Base-by-base conservation (phyloP, 2,329 filamentous ascomycete species). In the Trichoderma lentiforme region DNA sequence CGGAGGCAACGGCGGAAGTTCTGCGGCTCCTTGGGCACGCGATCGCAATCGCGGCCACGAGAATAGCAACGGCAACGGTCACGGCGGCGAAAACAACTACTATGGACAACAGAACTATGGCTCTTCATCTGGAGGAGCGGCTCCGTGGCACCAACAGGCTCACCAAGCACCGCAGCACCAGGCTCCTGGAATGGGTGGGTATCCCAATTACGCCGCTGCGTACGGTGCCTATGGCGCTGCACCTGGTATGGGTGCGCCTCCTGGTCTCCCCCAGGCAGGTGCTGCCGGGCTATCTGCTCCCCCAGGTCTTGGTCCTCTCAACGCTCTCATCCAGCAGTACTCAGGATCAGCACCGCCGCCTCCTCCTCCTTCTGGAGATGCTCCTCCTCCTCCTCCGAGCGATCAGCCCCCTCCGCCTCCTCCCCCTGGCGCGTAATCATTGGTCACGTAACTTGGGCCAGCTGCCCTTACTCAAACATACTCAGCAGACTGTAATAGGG, bases 241-340 rank as follows among this genome's bases (percentile, higher is more conserved):
- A 70, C 82, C 82, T n/a, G 82, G 82, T 61, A 81, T 82, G 78
- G 81, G 78, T 15, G 78, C 82, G 24, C 81, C 81, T 73, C 81
- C 81, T 58, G 85, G 85, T 18, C 82, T 83, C 74, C 81, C 77
- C 73, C 76, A 78, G 58, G 82, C 82, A 74, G 84, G 84, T 72
- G 82, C 83, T 70, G 83, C 83, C 74, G 86, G 84, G 67, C 83
- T 90, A 58, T 83, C 84, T 73, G 86, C 85, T 72, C 86, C 87
- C 60, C 86, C 88, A 76, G 86, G 83, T 73, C 83, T 88, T 28
- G 86, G 87, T 73, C 89, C 88, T 53, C 83, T 91, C 73, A 90
- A 87, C 78, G 88, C 89, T 61, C 84, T 93, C 72, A 90, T 92
- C 77, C 89, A 92, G 80, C 90, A 91, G 77, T 93, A 89, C 74